Percentiles rank a stretch among this genome's conserved stretches.
Conservation (phyloP, 768 basidiomycete species). For the Amanita subjunquillea region DNA sequence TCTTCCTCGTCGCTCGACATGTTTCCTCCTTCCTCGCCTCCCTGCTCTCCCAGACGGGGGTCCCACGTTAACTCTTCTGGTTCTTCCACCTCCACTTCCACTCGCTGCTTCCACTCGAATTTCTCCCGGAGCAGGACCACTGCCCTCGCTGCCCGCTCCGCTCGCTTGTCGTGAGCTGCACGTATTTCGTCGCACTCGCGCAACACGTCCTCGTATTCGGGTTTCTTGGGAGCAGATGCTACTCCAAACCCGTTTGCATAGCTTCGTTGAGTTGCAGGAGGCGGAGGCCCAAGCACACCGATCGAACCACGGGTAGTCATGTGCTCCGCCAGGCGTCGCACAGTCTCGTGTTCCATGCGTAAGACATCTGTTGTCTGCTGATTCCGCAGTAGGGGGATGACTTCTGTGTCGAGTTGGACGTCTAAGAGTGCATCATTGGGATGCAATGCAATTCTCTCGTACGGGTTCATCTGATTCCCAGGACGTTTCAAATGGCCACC, state of each 20-base stretch:
- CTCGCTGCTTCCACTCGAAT: conserved; percentile 77
- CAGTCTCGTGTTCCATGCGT: conserved; percentile 59
- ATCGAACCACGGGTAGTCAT: conserved; percentile 51
- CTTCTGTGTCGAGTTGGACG: conserved; percentile 58
- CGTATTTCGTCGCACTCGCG: conserved; percentile 58
- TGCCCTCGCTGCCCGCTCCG: conserved; percentile 70
- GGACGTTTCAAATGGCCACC: conserved; percentile 4
- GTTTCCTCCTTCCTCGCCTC: conserved; percentile 13
- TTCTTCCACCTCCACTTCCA: conserved; percentile 70
- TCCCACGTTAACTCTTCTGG: conserved; percentile 73
- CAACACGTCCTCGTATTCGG: conserved; percentile 54
- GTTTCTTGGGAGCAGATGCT: conserved; percentile 22
- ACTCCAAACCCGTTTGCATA: conserved; percentile 11
- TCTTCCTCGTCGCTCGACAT: conserved; percentile 15
- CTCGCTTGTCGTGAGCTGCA: conserved; percentile 62
- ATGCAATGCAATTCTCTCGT: conserved; percentile 61
- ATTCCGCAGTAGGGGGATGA: conserved; percentile 67
- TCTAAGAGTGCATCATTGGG: conserved; percentile 50
- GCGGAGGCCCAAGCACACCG: conserved; percentile 33
- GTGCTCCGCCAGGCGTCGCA: conserved; percentile 57
- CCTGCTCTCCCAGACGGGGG: conserved; percentile 28
- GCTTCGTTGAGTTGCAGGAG: conserved; percentile 8
- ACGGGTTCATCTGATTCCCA: conserved; percentile 28
- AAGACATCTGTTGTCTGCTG: conserved; percentile 75
- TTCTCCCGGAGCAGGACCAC: conserved; percentile 70